Conservation (phyloP, 2,329 filamentous ascomycete genomes). For the Clarireedia monteithiana region DNA sequence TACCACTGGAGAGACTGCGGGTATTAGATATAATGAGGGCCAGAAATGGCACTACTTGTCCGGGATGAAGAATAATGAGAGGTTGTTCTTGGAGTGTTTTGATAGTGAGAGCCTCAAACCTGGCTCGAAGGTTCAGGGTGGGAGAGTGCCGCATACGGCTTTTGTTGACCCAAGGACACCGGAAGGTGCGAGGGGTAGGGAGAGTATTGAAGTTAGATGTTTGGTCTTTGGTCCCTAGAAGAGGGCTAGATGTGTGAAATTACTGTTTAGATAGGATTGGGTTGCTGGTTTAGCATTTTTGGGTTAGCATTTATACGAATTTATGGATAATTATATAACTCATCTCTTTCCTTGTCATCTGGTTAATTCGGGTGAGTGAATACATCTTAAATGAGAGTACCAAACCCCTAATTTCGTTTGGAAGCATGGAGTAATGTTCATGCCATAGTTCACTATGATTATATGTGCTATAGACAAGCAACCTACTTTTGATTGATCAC, state of each 20-base stretch:
- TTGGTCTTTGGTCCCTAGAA: slow-evolving; percentile 64
- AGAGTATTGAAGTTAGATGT: slow-evolving; percentile 85
- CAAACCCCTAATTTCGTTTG: too few relatives aligned
- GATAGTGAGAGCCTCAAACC: slow-evolving; percentile 37
- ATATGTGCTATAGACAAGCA: too few relatives aligned
- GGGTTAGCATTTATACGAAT: too few relatives aligned
- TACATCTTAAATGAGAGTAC: too few relatives aligned
- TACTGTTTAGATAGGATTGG: too few relatives aligned
- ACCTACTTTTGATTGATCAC: too few relatives aligned
- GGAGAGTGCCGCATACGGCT: slow-evolving; percentile 47
- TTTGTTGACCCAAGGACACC: slow-evolving; percentile 70
- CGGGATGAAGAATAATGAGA: slow-evolving; percentile 29
- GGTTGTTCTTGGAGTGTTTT: slow-evolving; percentile 29
- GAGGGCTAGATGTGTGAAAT: neutral
- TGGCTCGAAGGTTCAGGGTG: slow-evolving; percentile 42
- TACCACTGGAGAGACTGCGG: slow-evolving; percentile 27
- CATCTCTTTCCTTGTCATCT: too few relatives aligned
- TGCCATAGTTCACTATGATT: too few relatives aligned
- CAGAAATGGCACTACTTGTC: slow-evolving; percentile 30
- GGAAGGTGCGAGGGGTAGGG: slow-evolving; percentile 60
- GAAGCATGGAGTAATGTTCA: too few relatives aligned
- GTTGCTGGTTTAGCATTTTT: too few relatives aligned
- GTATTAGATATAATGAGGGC: slow-evolving; percentile 24
- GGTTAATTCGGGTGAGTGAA: too few relatives aligned
- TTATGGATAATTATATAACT: too few relatives aligned